These are phyloP conservation scores for Cryptosporidium ryanae DNA, from an alignment of 169 alveolate genomes.

Conservation along the genomic window DNA sequence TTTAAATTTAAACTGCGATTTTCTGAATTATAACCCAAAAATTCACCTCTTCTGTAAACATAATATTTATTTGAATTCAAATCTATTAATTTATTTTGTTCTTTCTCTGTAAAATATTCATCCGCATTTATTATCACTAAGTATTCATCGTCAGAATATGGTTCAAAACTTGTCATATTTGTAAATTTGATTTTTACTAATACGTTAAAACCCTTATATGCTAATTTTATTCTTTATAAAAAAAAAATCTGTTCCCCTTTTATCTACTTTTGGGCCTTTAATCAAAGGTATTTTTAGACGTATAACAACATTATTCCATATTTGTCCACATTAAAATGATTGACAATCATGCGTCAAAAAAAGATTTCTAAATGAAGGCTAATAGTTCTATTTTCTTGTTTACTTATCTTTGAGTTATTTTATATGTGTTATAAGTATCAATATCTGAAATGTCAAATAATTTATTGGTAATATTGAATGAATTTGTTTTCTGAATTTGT, in stretches of 20 bases:
- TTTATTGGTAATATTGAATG: constrained; percentile 22
- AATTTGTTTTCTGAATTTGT: constrained; percentile 27
- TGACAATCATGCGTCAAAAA: constrained; percentile 1
- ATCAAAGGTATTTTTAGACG: constrained; percentile 15
- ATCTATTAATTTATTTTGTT: background rate
- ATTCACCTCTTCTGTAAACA: constrained; percentile 33
- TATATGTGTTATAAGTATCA: background rate
- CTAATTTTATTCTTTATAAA: background rate
- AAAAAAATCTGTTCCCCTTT: background rate
- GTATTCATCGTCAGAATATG: constrained; percentile 56
- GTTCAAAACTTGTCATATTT: background rate
- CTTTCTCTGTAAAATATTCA: constrained; percentile 20
- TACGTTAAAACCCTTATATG: constrained; percentile 1
- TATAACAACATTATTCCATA: constrained; percentile 61
- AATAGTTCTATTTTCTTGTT: background rate
- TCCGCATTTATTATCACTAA: constrained; percentile 34
- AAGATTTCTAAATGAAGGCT: too few relatives aligned
- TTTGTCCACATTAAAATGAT: constrained; percentile 66
- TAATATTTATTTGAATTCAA: constrained; percentile 14
- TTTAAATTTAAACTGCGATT: constrained; percentile 10
- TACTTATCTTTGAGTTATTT: background rate
- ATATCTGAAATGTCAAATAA: background rate
- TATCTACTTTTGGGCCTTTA: background rate
- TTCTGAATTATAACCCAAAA: constrained; percentile 1
- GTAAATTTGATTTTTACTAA: background rate